Evolutionary conservation across 140 eudicot species (phyloP), one percentile per base, ranked within the genome.

Genomic region (Ambrosia hybrid): DNA sequence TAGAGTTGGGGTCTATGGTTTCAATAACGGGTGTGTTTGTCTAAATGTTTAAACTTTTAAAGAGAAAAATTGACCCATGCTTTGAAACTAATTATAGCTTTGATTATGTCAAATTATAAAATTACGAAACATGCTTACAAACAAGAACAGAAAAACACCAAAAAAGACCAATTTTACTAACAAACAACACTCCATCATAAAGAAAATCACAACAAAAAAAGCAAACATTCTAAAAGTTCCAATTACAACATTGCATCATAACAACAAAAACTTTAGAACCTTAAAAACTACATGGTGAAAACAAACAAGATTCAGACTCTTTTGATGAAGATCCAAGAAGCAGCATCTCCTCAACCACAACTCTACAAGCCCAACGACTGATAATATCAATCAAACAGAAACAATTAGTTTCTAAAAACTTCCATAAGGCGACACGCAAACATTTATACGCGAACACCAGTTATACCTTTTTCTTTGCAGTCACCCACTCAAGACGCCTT

Each of bases 381-480:
- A 21, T 21, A 21, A 21, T 21, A 21, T 21, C 26, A 21, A 21
- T 21, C 26, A 21, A 21, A 21, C 26, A 21, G 26, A 21, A 21
- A 21, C 56, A 57, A 37, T 78, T 26, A 78, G 14, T 14, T 71
- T 72, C 30, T 36, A 78, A 46, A 71, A 71, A 4, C 52, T 62
- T 71, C 70, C 13, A 76, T 16, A 57, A 58, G 6, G 15, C 5
- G 11, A 51, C 14, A 49, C 26, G 26, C 26, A 21, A 21, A 21
- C 26, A 21, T 21, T 21, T 21, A 21, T 21, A 21, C 33, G 6
- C 33, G 0, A 9, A n/a, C 3, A 49, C 21, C 3, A 60, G 49
- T 71, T 6, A 5, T 85, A 90, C 98, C 96, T 56, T 63, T 81
- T 84, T 92, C 70, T 76, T 81, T 38, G 91, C 81, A 56, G 85